phyloP scores from a whole-genome alignment of 2,329 filamentous ascomycete genomes.

The Colletotrichum scovillei region DNA sequence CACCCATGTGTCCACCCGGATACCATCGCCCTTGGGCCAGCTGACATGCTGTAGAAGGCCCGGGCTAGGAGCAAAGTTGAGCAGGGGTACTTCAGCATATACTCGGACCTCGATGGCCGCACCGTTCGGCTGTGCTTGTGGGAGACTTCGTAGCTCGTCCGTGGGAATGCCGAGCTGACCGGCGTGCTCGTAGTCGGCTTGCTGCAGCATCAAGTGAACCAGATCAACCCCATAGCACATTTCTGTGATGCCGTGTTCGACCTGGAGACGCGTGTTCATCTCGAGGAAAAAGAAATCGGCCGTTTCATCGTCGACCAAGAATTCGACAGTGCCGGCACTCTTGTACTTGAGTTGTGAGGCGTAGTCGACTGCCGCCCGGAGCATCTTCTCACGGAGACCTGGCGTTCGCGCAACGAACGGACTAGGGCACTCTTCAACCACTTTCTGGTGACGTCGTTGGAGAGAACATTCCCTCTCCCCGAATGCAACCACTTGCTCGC shows the following conservation, averaged over 20 bases:
- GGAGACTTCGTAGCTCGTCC: not conserved
- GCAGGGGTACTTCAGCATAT: constrained; percentile 64
- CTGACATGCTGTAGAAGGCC: constrained; percentile 67
- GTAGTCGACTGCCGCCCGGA: constrained; percentile 47
- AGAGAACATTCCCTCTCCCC: constrained; percentile 59
- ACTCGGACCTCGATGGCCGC: constrained; percentile 52
- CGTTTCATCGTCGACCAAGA: constrained; percentile 46
- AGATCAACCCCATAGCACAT: constrained; percentile 10
- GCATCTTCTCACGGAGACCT: constrained; percentile 44
- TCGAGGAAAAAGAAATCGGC: constrained; percentile 46
- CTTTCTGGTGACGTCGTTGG: constrained; percentile 58
- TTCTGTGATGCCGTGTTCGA: constrained; percentile 72
- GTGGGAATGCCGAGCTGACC: not conserved
- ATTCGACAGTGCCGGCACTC: constrained; percentile 54
- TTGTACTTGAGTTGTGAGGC: constrained; percentile 46
- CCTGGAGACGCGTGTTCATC: constrained; percentile 73
- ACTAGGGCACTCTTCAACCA: constrained; percentile 53
- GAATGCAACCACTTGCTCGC: constrained; percentile 46
- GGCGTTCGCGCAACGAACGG: constrained; percentile 34
- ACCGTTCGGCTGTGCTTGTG: constrained; percentile 38
- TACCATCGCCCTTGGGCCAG: constrained; percentile 60
- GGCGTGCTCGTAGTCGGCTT: constrained; percentile 45
- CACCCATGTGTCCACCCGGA: constrained; percentile 74
- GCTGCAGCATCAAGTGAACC: constrained; percentile 21
- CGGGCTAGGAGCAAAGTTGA: constrained; percentile 68